These are phyloP conservation scores for Arctostaphylos glauca DNA, from an alignment of 148 eudicot genomes.

Conservation along the genomic window DNA sequence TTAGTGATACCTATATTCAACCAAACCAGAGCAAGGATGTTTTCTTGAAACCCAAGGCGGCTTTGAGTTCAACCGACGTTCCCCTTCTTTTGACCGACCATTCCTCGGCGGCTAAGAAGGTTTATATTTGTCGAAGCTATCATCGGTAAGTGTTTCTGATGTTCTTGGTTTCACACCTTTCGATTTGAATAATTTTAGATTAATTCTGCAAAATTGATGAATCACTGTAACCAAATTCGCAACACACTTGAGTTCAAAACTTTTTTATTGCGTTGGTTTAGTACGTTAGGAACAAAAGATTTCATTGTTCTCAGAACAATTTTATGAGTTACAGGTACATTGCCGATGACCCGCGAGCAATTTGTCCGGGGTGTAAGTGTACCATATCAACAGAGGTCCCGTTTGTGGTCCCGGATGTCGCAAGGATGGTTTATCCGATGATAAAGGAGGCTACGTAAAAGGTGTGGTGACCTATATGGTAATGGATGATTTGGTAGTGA, in stretches of 20 bases:
- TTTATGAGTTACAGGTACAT: too few relatives aligned
- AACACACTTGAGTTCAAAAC: too few relatives aligned
- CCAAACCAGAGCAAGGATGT: neutral
- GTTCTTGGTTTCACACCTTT: too few relatives aligned
- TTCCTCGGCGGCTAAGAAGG: neutral
- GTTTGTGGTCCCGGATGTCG: neutral
- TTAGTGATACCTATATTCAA: neutral
- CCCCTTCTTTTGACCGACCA: neutral
- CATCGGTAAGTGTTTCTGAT: neutral
- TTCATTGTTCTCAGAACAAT: too few relatives aligned
- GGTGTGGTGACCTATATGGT: slow-evolving; percentile 30
- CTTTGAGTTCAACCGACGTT: neutral
- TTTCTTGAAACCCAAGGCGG: neutral
- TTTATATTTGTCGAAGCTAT: neutral
- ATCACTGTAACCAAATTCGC: too few relatives aligned
- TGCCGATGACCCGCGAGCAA: too few relatives aligned
- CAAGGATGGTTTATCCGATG: neutral
- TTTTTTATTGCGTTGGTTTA: too few relatives aligned
- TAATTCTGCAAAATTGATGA: too few relatives aligned
- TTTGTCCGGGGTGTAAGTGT: neutral
- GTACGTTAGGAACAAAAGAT: too few relatives aligned
- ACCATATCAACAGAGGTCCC: neutral
- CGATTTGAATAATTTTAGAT: too few relatives aligned
- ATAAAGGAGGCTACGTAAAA: neutral
- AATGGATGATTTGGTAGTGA: slow-evolving; percentile 33